Conservation (phyloP, 352 stramenopile species). For the Phytophthora lateralis region DNA sequence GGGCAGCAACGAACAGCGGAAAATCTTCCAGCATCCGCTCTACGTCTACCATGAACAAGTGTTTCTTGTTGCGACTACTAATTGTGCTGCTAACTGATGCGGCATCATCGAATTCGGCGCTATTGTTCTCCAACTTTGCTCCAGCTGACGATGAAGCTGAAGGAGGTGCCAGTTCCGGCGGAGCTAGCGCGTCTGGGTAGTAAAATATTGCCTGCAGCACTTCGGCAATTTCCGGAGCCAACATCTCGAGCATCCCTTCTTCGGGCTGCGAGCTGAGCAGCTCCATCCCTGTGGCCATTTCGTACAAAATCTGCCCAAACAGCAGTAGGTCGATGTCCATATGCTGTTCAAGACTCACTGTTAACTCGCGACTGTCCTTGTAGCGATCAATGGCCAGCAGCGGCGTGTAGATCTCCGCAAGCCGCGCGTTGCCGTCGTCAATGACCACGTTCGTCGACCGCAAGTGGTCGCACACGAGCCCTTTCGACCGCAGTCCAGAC, state of each 20-base stretch:
- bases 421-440: slow-evolving; percentile 58
- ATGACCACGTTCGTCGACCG: slow-evolving; percentile 69
- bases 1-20: slow-evolving; percentile 44
- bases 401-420: slow-evolving; percentile 69
- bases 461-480: slow-evolving; percentile 74
- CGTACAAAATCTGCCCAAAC: slow-evolving; percentile 76
- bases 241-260: slow-evolving; percentile 51
- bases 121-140: slow-evolving; percentile 10
- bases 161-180: slow-evolving; percentile 6
- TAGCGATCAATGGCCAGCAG: slow-evolving; percentile 68
- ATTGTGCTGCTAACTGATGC: slow-evolving; percentile 23
- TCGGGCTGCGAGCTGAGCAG: slow-evolving; percentile 48
- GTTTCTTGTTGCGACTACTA: slow-evolving; percentile 36
- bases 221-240: slow-evolving; percentile 62
- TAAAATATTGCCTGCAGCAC: slow-evolving; percentile 68
- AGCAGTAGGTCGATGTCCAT: slow-evolving; percentile 76
- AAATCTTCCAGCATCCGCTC: slow-evolving; percentile 44
- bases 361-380: slow-evolving; percentile 55
- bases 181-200: slow-evolving; percentile 13
- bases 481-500: slow-evolving; percentile 54
- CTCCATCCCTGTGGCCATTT: slow-evolving; percentile 77
- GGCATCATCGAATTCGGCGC: slow-evolving; percentile 25
- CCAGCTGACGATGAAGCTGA: slow-evolving; percentile 4
- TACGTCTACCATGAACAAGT: slow-evolving; percentile 44
- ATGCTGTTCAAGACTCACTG: slow-evolving; percentile 62